These are phyloP conservation scores for Pestalotiopsis sp. DNA, from an alignment of 2,329 filamentous ascomycete species.

Conservation along the genomic window DNA sequence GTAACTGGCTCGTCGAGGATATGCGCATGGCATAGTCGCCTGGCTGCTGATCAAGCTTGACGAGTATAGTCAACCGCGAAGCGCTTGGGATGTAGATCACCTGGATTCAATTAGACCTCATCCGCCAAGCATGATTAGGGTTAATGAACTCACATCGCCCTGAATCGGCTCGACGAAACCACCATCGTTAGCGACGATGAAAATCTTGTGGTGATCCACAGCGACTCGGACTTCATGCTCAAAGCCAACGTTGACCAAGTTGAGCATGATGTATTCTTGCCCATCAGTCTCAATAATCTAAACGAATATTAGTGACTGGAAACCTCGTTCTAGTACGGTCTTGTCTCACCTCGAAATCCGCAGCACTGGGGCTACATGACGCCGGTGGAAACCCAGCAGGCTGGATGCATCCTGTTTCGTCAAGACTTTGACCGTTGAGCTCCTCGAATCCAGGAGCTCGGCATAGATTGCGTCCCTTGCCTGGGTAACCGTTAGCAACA, in stretches of 20 bases:
- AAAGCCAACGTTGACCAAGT: slow-evolving; percentile 21
- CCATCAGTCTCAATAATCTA: slow-evolving; percentile 21
- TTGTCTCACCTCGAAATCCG: slow-evolving; percentile 11
- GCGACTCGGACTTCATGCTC: slow-evolving; percentile 20
- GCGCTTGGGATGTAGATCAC: slow-evolving; percentile 23
- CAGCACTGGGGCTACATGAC: slow-evolving; percentile 11
- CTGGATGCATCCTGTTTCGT: slow-evolving; percentile 19
- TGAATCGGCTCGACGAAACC: slow-evolving; percentile 23
- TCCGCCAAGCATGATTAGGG: neutral
- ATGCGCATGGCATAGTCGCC: slow-evolving; percentile 26
- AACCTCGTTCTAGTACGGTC: neutral
- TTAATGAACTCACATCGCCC: neutral
- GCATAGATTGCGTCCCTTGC: slow-evolving; percentile 27
- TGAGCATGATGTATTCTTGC: slow-evolving; percentile 21
- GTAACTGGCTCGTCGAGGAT: slow-evolving; percentile 25
- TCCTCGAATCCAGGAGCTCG: slow-evolving; percentile 17
- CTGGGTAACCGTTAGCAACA: neutral
- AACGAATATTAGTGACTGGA: neutral
- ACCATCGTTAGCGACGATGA: slow-evolving; percentile 25
- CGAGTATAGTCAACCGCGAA: slow-evolving; percentile 22
- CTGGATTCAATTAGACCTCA: neutral
- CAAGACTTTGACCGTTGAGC: slow-evolving; percentile 17
- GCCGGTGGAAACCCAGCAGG: slow-evolving; percentile 11
- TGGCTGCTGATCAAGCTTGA: slow-evolving; percentile 20
- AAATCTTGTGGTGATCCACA: slow-evolving; percentile 27